These are phyloP conservation scores for Fraxinus angustifolia DNA, from an alignment of 305 asterid genomes.

Conservation along the genomic window DNA sequence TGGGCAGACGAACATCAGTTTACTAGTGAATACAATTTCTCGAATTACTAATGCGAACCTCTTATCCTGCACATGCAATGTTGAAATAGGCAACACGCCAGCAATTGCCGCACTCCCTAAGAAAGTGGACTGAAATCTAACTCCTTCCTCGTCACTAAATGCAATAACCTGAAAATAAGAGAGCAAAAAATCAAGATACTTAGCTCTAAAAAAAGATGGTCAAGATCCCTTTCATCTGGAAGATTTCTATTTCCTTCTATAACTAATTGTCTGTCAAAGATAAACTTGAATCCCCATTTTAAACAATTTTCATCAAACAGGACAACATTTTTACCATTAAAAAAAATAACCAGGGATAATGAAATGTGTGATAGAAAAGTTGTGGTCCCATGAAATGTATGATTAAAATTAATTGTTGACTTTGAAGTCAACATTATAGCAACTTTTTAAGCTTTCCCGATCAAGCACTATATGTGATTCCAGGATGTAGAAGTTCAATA, in stretches of 20 bases:
- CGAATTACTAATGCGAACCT: constrained; percentile 47
- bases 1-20: constrained; percentile 25
- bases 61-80: constrained; percentile 71
- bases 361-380: not conserved
- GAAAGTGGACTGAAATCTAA: constrained; percentile 91
- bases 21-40: constrained; percentile 6
- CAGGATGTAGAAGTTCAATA: not conserved
- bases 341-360: not conserved
- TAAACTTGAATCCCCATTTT: not conserved
- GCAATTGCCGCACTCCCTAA: constrained; percentile 99
- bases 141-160: constrained; percentile 99
- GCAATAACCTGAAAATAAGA: constrained; percentile 64
- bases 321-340: not conserved
- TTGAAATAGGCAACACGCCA: constrained; percentile 74
- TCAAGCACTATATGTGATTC: not conserved
- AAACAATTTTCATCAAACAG: not conserved
- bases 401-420: not conserved
- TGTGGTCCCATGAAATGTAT: not conserved
- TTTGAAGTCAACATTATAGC: not conserved
- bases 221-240: not conserved
- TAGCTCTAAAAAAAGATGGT: not conserved
- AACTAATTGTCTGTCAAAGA: not conserved
- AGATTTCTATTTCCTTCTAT: not conserved
- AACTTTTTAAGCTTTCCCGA: not conserved
- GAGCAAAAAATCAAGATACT: constrained; percentile 6